Evolutionary conservation across 2,329 filamentous ascomycete genomes (phyloP), one percentile per base, ranked within the genome.

Genomic region (Arthrobotrys conoides): DNA sequence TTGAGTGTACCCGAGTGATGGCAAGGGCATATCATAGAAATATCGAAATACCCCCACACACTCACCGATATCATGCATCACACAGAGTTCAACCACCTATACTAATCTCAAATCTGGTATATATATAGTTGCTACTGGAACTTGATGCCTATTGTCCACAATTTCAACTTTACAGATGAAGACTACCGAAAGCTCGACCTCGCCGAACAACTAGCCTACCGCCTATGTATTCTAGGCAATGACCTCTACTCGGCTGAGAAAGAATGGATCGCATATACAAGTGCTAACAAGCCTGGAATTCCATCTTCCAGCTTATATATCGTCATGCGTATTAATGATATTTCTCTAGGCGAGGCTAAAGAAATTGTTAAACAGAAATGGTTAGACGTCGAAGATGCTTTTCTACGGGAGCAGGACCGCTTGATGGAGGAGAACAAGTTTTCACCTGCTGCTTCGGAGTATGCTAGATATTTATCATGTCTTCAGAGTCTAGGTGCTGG

Each of bases 211-310:
- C 20, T 46, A 6, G 53, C 66, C 12, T 24, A 30, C 14, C 33
- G 18, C 20, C 2, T 48, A 5, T 9, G 14, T 4, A 46, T 49
- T 0, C 33, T 66, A 8, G 18, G 12, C 8, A 75, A 68, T 20
- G 71, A 75, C 16, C 14, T 63, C 2, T 68, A 61, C 16, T 67
- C 63, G 41, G 33, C 59, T 1, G 63, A 75, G n/a, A 61, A 22
- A 9, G 71, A 75, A 51, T 75, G 71, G 71, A 27, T 27, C 5
- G 44, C 48, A 5, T n/a, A n/a, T n/a, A n/a, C 61, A 67, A 49
- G 33, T 24, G 14, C 14, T 3, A 6, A 46, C 16, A 46, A 46
- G 14, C 41, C 41, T 14, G 41, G 41, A 46, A 16, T 46, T 5
- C 41, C 41, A 46, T 3, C 14, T n/a, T 46, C 41, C 16, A 46